phyloP scores from a whole-genome alignment of 345 rosid genomes.

The Brassica incana region DNA sequence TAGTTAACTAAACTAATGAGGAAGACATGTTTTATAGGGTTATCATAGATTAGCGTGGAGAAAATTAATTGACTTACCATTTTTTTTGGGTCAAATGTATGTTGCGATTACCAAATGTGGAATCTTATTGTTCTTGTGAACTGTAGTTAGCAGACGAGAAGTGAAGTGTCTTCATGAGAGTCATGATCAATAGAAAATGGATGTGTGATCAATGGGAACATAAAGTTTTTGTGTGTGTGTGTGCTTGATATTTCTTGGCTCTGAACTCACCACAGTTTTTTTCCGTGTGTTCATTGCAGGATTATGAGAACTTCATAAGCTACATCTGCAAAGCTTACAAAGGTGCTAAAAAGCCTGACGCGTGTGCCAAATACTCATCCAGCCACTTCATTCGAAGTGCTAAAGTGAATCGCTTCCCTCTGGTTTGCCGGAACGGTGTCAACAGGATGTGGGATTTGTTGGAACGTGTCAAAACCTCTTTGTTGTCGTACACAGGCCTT shows the following conservation, averaged over 20 bases:
- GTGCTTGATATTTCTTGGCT: neutral
- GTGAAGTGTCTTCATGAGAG: neutral
- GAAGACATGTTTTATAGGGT: neutral
- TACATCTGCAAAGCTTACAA: conserved; percentile 81
- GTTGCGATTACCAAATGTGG: neutral
- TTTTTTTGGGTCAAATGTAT: neutral
- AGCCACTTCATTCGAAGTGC: conserved; percentile 9
- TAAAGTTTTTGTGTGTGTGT: neutral
- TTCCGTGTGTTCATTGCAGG: conserved; percentile 41
- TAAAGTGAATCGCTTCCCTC: conserved; percentile 30
- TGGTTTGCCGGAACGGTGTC: conserved; percentile 49
- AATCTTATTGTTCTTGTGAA: neutral
- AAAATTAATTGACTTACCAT: neutral
- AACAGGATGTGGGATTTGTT: conserved; percentile 6
- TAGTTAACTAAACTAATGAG: neutral
- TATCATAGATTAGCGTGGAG: neutral
- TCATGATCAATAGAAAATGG: neutral
- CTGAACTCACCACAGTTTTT: neutral
- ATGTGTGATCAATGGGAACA: neutral
- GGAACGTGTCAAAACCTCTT: conserved; percentile 23
- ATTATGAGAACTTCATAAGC: conserved; percentile 70
- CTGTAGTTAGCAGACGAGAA: neutral
- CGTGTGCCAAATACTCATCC: conserved; percentile 51
- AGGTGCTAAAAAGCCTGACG: conserved; percentile 47
- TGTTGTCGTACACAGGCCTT: conserved; percentile 14